These are phyloP conservation scores for Metrosideros polymorpha DNA, from an alignment of 441 rosid species.

Conservation along the genomic window DNA sequence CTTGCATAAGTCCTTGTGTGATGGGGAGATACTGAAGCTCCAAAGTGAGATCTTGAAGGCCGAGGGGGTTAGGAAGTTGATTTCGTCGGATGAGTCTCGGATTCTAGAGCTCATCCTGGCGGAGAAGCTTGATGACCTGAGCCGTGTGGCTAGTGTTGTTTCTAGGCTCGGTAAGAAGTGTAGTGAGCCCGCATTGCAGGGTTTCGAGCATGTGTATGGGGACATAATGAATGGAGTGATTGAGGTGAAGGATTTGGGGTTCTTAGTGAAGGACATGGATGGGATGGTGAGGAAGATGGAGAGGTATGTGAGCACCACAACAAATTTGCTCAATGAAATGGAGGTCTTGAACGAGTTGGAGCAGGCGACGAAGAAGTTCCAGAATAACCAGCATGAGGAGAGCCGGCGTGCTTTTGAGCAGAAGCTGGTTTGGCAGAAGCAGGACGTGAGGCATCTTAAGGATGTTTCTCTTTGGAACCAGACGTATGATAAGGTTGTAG, in stretches of 20 bases:
- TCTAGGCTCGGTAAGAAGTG: conserved; percentile 90
- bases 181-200: conserved; percentile 77
- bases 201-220: conserved; percentile 90
- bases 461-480: conserved; percentile 88
- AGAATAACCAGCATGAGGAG: conserved; percentile 71
- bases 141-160: conserved; percentile 60
- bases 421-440: conserved; percentile 92
- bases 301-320: conserved; percentile 63
- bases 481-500: conserved; percentile 83
- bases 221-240: conserved; percentile 66
- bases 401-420: conserved; percentile 78
- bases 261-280: conserved; percentile 91
- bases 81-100: conserved; percentile 52
- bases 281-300: conserved; percentile 90
- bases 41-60: conserved; percentile 57
- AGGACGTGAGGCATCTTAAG: conserved; percentile 78
- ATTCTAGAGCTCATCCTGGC: conserved; percentile 70
- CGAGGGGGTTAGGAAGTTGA: conserved; percentile 53
- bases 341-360: conserved; percentile 87
- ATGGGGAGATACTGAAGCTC: conserved; percentile 59
- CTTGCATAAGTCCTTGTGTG: conserved; percentile 70
- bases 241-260: conserved; percentile 76
- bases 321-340: conserved; percentile 72
- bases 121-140: conserved; percentile 82
- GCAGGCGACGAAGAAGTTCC: conserved; percentile 73